Evolutionary conservation across 805 yeast genomes (phyloP).

Genomic region (Martiniozyma abietophila): DNA sequence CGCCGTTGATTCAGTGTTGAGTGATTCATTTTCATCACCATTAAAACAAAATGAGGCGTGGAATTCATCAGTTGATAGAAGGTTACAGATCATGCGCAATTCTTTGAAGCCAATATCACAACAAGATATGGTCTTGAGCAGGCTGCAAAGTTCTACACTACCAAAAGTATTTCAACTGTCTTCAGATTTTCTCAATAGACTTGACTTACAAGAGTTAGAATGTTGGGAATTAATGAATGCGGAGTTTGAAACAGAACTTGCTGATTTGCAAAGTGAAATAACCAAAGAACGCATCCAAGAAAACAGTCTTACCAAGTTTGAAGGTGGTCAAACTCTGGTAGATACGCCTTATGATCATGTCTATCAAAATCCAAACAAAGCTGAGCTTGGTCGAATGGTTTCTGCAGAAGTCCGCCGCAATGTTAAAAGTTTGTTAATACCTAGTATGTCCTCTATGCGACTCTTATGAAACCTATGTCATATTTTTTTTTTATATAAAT

Average conservation of each 20-base stretch:
- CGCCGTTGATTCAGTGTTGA: too few species aligned
- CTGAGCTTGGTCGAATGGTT: slow-evolving; percentile 12
- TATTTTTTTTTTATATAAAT: too few species aligned
- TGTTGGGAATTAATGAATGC: slow-evolving; percentile 26
- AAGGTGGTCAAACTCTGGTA: slow-evolving; percentile 10
- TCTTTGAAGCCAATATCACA: slow-evolving; percentile 21
- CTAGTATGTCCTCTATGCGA: too few species aligned
- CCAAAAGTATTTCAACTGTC: slow-evolving; percentile 22
- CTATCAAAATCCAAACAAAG: slow-evolving; percentile 12
- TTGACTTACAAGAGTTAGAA: slow-evolving; percentile 25
- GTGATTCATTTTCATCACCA: too few species aligned
- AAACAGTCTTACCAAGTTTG: slow-evolving; percentile 1
- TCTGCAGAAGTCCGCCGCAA: slow-evolving; percentile 12
- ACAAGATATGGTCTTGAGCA: slow-evolving; percentile 17
- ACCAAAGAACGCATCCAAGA: neutral
- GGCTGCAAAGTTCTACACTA: slow-evolving; percentile 18
- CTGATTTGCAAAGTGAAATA: slow-evolving; percentile 10
- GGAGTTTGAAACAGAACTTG: slow-evolving; percentile 25
- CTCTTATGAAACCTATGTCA: too few species aligned
- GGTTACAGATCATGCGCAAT: slow-evolving; percentile 21
- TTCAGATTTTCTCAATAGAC: slow-evolving; percentile 19
- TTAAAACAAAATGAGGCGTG: neutral
- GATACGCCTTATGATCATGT: slow-evolving; percentile 18
- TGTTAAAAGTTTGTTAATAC: slow-evolving; percentile 1
- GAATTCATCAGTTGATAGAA: slow-evolving; percentile 15